Evolutionary conservation across 331 rosid genomes (phyloP).

Genomic region (Rhamnella rubrinervis): DNA sequence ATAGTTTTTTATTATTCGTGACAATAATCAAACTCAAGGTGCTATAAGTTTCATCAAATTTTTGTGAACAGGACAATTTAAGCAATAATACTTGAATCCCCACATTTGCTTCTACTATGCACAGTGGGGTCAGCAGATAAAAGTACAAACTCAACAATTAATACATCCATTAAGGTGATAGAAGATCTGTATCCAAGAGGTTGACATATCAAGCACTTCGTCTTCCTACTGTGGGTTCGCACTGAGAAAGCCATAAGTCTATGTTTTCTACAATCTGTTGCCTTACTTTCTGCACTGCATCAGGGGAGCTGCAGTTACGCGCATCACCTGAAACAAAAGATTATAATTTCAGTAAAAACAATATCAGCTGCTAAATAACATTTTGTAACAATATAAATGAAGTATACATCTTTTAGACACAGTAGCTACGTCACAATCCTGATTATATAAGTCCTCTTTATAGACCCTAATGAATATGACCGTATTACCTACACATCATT

Average conservation of each 20-base stretch:
- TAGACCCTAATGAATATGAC: no score
- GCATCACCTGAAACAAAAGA: constrained; percentile 56
- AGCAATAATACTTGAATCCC: no score
- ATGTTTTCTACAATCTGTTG: constrained; percentile 67
- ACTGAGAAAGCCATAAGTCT: constrained; percentile 81
- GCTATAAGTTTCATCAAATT: no score
- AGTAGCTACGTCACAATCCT: no score
- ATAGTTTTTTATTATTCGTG: no score
- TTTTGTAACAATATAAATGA: no score
- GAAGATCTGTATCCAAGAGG: neutral
- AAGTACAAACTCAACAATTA: constrained; percentile 8
- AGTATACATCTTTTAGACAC: no score
- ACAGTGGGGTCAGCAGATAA: neutral
- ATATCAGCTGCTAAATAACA: neutral
- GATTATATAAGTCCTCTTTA: no score
- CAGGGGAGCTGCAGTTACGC: constrained; percentile 74
- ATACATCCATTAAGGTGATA: constrained; percentile 12
- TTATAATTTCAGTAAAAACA: constrained; percentile 9
- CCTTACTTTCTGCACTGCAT: constrained; percentile 77
- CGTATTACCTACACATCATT: no score
- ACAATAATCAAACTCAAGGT: no score
- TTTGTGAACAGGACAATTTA: no score
- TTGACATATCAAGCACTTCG: neutral
- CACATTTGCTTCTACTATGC: no score
- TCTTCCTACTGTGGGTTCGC: constrained; percentile 35